phyloP scores from a whole-genome alignment of 805 yeast genomes.

The Peterozyma xylosa region DNA sequence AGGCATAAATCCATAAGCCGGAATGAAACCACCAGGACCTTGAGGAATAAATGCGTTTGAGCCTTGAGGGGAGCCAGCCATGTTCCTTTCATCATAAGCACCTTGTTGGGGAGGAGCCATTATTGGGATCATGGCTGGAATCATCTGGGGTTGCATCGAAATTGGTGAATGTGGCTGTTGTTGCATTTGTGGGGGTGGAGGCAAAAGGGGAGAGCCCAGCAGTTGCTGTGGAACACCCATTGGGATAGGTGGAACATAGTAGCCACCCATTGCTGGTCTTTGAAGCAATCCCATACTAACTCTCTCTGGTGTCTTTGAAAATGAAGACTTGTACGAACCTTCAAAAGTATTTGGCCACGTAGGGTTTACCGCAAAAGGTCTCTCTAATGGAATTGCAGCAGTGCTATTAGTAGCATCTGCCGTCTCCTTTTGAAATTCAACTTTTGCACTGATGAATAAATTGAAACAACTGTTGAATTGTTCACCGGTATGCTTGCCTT shows the following conservation, averaged over 20 bases:
- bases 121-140: conserved; percentile 7
- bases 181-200: conserved; percentile 5
- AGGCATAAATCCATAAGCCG: not conserved
- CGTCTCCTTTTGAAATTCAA: conserved; percentile 18
- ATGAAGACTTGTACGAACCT: conserved; percentile 44
- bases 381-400: conserved; percentile 40
- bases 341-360: conserved; percentile 63
- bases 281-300: conserved; percentile 12
- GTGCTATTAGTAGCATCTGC: conserved; percentile 15
- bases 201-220: conserved; percentile 4
- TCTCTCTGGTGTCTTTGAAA: conserved; percentile 32
- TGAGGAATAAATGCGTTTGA: not conserved
- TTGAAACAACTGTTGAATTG: conserved; percentile 40
- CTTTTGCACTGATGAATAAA: conserved; percentile 41
- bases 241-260: no score
- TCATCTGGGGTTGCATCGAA: conserved; percentile 6
- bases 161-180: conserved; percentile 3
- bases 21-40: not conserved
- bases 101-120: conserved; percentile 2
- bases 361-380: conserved; percentile 67
- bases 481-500: conserved; percentile 18
- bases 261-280: not conserved
- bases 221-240: conserved; percentile 1
- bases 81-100: not conserved
- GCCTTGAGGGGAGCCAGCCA: not conserved